These are phyloP conservation scores for Magnolia sinica DNA, from an alignment of 164 flowering plant genomes.

Conservation along the genomic window DNA sequence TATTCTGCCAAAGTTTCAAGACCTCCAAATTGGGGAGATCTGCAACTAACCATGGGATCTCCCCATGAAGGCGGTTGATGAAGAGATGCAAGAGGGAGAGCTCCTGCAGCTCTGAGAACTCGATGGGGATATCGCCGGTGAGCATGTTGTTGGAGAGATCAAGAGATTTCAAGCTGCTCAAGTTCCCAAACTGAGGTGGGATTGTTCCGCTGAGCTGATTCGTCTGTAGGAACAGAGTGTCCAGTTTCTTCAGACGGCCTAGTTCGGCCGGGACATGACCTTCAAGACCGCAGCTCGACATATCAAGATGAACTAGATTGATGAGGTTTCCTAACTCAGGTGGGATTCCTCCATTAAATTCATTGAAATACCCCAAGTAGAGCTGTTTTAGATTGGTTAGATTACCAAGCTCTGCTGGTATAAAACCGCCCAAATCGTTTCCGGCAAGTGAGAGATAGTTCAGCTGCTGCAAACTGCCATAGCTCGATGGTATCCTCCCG, in stretches of 20 bases:
- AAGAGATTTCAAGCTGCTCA: constrained; percentile 46
- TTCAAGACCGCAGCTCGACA: constrained; percentile 46
- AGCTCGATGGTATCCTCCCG: constrained; percentile 44
- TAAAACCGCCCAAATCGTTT: constrained; percentile 46
- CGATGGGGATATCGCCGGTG: constrained; percentile 52
- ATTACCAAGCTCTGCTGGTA: constrained; percentile 57
- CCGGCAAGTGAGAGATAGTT: constrained; percentile 46
- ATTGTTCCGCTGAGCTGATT: constrained; percentile 52
- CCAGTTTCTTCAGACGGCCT: constrained; percentile 44
- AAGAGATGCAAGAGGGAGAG: constrained; percentile 45
- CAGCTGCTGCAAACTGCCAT: constrained; percentile 42
- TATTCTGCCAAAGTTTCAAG: constrained; percentile 60
- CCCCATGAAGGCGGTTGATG: constrained; percentile 44
- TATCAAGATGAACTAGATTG: constrained; percentile 46
- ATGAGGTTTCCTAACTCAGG: constrained; percentile 52
- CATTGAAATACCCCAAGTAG: constrained; percentile 57
- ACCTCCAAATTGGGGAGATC: constrained; percentile 55
- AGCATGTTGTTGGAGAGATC: constrained; percentile 68
- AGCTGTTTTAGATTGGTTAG: constrained; percentile 47
- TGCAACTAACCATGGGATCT: constrained; percentile 46
- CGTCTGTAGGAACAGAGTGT: constrained; percentile 53
- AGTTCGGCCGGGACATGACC: constrained; percentile 56
- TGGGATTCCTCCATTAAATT: constrained; percentile 53
- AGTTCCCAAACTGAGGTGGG: constrained; percentile 47
- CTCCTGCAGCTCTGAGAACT: constrained; percentile 38